Evolutionary conservation across 768 basidiomycete species (phyloP).

Genomic region (Mycena epipterygia): DNA sequence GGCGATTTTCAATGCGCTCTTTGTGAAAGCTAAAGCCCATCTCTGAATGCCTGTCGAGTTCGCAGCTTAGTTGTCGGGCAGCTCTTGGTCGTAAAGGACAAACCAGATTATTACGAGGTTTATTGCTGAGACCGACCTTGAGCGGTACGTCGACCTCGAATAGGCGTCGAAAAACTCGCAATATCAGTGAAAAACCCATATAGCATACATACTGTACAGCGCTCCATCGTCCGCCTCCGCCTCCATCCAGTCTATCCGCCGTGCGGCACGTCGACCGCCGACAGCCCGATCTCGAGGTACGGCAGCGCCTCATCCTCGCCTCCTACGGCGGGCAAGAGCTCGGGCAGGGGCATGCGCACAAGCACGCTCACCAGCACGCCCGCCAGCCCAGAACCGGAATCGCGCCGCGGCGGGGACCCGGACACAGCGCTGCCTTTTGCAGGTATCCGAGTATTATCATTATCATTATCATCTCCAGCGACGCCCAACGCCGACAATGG

Average conservation of each 20-base stretch:
- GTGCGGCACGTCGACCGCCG: conserved; percentile 12
- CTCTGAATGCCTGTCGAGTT: background rate
- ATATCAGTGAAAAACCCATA: background rate
- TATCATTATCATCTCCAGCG: no score
- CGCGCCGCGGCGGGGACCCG: background rate
- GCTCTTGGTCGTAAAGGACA: no score
- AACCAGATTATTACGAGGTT: no score
- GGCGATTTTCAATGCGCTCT: background rate
- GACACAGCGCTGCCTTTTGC: background rate
- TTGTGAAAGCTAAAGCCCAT: background rate
- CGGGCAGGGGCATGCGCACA: conserved; percentile 20
- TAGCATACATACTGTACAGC: background rate
- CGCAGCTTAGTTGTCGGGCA: no score
- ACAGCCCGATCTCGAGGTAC: conserved; percentile 24
- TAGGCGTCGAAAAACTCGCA: background rate
- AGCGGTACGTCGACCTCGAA: no score
- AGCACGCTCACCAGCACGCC: conserved; percentile 12
- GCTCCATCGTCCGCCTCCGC: no score
- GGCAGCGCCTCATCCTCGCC: background rate
- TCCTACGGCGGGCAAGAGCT: background rate
- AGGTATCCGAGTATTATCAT: no score
- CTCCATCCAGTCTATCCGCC: no score
- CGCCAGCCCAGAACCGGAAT: background rate
- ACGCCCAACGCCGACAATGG: no score
- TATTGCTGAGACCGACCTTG: no score